Percentiles rank a stretch among this genome's conserved stretches.
These are phyloP conservation scores for Trametopsis cervina DNA, from an alignment of 768 basidiomycete genomes.

Conservation along the genomic window DNA sequence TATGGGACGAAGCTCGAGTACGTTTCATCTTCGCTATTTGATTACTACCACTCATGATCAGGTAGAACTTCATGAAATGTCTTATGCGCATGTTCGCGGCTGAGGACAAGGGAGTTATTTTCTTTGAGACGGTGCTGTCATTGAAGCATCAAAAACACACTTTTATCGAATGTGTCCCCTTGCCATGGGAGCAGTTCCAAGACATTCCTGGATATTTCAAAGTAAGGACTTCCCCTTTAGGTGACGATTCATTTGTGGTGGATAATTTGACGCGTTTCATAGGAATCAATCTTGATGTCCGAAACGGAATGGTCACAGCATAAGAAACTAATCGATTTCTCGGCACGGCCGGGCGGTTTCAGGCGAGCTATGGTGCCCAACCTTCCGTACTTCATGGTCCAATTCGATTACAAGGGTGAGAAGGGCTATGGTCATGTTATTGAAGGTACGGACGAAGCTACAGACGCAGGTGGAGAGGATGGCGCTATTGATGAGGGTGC, in stretches of 20 bases:
- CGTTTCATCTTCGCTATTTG: constrained; percentile 20
- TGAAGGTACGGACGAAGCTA: constrained; percentile 73
- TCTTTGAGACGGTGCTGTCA: constrained; percentile 89
- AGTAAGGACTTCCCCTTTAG: constrained; percentile 37
- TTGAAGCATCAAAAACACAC: constrained; percentile 89
- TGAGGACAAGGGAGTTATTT: constrained; percentile 89
- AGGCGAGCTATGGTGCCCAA: constrained; percentile 93
- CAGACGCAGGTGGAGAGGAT: constrained; percentile 53
- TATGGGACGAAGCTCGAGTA: constrained; percentile 96
- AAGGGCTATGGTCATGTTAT: constrained; percentile 98
- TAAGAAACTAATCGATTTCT: constrained; percentile 94
- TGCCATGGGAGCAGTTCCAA: constrained; percentile 85
- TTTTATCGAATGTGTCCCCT: constrained; percentile 88
- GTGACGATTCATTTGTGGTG: neutral
- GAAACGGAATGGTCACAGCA: constrained; percentile 99
- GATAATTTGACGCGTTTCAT: no score
- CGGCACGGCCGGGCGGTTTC: constrained; percentile 86
- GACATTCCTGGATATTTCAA: constrained; percentile 90
- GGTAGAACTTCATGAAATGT: constrained; percentile 82
- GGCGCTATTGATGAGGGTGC: constrained; percentile 76
- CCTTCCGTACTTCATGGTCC: constrained; percentile 97
- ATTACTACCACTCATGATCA: neutral
- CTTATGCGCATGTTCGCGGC: constrained; percentile 93
- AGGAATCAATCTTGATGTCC: constrained; percentile 92
- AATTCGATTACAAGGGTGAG: constrained; percentile 96